phyloP scores from a whole-genome alignment of 2,329 filamentous ascomycete genomes.

The Colletotrichum tropicale region DNA sequence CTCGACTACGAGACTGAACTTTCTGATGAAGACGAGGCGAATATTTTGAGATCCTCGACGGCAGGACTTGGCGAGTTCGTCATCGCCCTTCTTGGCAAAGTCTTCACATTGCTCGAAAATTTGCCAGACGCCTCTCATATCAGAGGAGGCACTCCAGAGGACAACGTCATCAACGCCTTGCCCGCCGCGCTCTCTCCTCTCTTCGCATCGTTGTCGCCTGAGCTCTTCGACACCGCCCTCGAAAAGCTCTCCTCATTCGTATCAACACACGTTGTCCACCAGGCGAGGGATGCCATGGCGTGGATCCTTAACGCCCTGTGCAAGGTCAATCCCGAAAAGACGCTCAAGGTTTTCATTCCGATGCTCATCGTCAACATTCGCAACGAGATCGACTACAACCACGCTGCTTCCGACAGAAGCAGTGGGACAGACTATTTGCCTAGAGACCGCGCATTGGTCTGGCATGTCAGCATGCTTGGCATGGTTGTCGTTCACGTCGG shows the following conservation, averaged over 20 bases:
- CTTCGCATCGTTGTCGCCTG: constrained; percentile 87
- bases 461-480: constrained; percentile 95
- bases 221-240: constrained; percentile 89
- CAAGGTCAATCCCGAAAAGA: constrained; percentile 94
- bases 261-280: constrained; percentile 92
- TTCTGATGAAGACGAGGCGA: constrained; percentile 83
- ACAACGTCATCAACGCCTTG: constrained; percentile 94
- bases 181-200: constrained; percentile 90
- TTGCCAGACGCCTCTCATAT: constrained; percentile 88
- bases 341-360: constrained; percentile 87
- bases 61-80: constrained; percentile 94
- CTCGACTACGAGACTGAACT: constrained; percentile 86
- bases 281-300: constrained; percentile 96
- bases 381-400: constrained; percentile 96
- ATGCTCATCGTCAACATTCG: constrained; percentile 91
- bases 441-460: constrained; percentile 89
- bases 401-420: constrained; percentile 91
- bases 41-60: constrained; percentile 90
- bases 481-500: constrained; percentile 99
- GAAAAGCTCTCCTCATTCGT: constrained; percentile 94
- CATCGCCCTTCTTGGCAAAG: constrained; percentile 86
- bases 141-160: constrained; percentile 89
- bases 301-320: constrained; percentile 97
- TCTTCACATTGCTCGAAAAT: constrained; percentile 95
- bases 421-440: constrained; percentile 93